Evolutionary conservation across 1,139 yeast genomes (phyloP), one percentile per base, ranked within the genome.

Genomic region (Scheffersomyces segobiensis): DNA sequence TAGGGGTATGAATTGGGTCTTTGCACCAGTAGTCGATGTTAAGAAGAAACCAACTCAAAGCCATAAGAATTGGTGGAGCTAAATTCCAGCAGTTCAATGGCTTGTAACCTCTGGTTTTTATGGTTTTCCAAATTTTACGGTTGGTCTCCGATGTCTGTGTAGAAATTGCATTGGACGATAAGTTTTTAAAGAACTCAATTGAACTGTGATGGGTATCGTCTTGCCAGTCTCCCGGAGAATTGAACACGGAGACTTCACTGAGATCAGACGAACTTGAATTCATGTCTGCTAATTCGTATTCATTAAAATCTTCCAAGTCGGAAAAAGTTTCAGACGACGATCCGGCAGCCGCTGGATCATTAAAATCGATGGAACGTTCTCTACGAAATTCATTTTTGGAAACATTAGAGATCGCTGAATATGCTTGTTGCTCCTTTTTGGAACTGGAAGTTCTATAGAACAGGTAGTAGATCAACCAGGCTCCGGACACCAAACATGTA

Each of bases 1-100:
- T 80, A 56, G 65, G 63, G n/a, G 69, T 64, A 55, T 62, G 58
- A 46, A 71, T 61, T 14, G 78, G 72, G 50, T 70, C 69, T 22
- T 79, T 73, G 55, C 79, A 71, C 55, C 67, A 66, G 61, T 80
- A 78, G 50, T 67, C 79, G 1, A 79, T 10, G 65, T 84, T 84
- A 50, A 82, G 70, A 0, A 77, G 26, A 20, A 78, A 62, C 85
- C 85, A 82, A 49, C 77, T 68, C 5, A 63, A 42, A 2, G 70
- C 70, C 6, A 77, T 56, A 17, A 79, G 62, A n/a, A 71, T 48
- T 0, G 77, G 71, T 0, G 80, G 77, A 2, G 71, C 62, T 46
- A 60, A 57, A 50, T 63, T 59, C 75, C 75, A 71, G 50, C 68
- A 65, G 53, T 69, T 65, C 32, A 60, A 49, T 2, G 72, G 72